Evolutionary conservation across 805 yeast genomes (phyloP).

Genomic region (Saccharomycopsis fodiens): DNA sequence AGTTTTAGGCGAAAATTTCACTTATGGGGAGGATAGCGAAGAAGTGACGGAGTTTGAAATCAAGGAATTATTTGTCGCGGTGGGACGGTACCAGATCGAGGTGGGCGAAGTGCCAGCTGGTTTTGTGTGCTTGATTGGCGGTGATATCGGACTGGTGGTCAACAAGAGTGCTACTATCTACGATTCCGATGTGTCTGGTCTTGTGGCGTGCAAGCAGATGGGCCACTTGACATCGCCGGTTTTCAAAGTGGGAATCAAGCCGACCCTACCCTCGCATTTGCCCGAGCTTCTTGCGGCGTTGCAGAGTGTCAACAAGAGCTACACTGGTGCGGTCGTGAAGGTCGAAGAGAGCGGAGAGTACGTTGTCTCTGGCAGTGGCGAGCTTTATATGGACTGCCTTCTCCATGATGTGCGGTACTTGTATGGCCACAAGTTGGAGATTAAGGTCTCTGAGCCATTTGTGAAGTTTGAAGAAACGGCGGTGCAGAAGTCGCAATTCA

Average conservation of each 20-base stretch:
- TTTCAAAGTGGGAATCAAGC: conserved; percentile 78
- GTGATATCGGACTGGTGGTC: conserved; percentile 44
- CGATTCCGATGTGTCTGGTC: conserved; percentile 21
- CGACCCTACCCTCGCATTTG: conserved; percentile 68
- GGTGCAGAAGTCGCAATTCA: conserved; percentile 53
- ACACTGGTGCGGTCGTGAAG: conserved; percentile 57
- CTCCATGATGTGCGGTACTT: conserved; percentile 65
- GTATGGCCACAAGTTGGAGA: conserved; percentile 51
- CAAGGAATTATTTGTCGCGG: conserved; percentile 43
- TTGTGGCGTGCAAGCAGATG: conserved; percentile 33
- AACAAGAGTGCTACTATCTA: conserved; percentile 56
- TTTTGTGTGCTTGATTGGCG: conserved; percentile 58
- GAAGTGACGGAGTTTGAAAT: conserved; percentile 36
- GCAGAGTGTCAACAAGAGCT: conserved; percentile 51
- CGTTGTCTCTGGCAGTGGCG: conserved; percentile 76
- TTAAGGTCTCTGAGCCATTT: conserved; percentile 81
- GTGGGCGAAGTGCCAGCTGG: conserved; percentile 54
- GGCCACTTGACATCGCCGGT: conserved; percentile 48
- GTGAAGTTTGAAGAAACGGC: conserved; percentile 76
- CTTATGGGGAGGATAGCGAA: conserved; percentile 41
- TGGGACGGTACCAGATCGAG: conserved; percentile 62
- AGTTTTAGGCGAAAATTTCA: conserved; percentile 48
- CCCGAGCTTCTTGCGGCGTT: conserved; percentile 69
- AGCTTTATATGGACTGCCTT: conserved; percentile 75
- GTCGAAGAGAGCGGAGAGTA: conserved; percentile 90